Percentiles rank a stretch among this genome's conserved stretches.
Conservation (phyloP, 768 basidiomycete species). For the Asterophora parasitica region DNA sequence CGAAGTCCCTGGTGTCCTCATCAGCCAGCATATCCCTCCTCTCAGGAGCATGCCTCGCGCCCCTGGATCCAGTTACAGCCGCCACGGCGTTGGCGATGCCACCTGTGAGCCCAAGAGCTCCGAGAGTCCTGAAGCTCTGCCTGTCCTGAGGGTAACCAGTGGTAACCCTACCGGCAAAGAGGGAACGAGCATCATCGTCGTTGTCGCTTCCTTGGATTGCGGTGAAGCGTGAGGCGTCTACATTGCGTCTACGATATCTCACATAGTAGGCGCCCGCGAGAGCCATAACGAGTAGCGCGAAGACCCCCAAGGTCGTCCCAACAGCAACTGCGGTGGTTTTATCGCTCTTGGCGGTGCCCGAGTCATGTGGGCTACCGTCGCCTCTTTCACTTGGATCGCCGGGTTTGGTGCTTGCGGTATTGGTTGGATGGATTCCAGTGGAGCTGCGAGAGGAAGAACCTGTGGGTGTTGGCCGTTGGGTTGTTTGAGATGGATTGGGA, state of each 20-base stretch:
- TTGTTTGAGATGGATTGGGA: slow-evolving; percentile 29
- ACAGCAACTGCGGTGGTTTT: slow-evolving; percentile 49
- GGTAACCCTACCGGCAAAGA: slow-evolving; percentile 28
- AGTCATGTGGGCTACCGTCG: slow-evolving; percentile 14
- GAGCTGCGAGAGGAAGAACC: slow-evolving; percentile 2
- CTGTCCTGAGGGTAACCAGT: slow-evolving; percentile 18
- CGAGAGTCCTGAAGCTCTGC: slow-evolving; percentile 3
- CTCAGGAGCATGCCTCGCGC: slow-evolving; percentile 22
- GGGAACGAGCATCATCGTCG: slow-evolving; percentile 27
- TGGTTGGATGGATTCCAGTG: slow-evolving; percentile 16
- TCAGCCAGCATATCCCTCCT: slow-evolving; percentile 76
- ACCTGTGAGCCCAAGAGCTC: slow-evolving; percentile 13
- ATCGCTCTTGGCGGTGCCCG: slow-evolving; percentile 14
- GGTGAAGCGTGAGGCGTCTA: slow-evolving; percentile 25
- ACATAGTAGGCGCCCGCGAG: slow-evolving; percentile 40
- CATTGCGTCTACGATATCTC: slow-evolving; percentile 26
- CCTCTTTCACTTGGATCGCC: slow-evolving; percentile 13
- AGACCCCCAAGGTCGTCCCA: slow-evolving; percentile 55
- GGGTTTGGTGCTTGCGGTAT: slow-evolving; percentile 19
- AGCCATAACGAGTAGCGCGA: slow-evolving; percentile 48
- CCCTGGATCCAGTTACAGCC: slow-evolving; percentile 21
- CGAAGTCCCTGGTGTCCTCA: slow-evolving; percentile 60
- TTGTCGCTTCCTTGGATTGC: slow-evolving; percentile 28
- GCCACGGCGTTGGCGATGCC: slow-evolving; percentile 28
- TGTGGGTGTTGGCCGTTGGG: slow-evolving; percentile 5